These are phyloP conservation scores for Sphagnurus paluster DNA, from an alignment of 1,284 basidiomycete genomes.

Conservation along the genomic window DNA sequence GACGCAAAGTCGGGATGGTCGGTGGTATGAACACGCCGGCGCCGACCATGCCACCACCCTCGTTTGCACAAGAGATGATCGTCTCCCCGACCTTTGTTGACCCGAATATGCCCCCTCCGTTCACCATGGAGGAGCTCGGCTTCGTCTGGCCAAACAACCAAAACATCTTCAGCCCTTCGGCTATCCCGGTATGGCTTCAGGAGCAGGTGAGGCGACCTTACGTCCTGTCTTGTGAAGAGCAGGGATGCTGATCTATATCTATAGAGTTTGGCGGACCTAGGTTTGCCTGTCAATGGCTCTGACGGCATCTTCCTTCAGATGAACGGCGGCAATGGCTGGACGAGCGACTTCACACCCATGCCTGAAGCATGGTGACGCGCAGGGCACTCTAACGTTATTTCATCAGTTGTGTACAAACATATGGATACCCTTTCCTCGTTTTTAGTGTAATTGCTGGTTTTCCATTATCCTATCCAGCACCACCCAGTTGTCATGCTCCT, in stretches of 20 bases:
- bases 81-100: slow-evolving; percentile 58
- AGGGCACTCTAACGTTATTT: no score
- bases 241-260: no score
- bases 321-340: slow-evolving; percentile 69
- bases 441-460: not conserved
- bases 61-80: slow-evolving; percentile 56
- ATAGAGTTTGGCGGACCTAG: slow-evolving; percentile 83
- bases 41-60: slow-evolving; percentile 49
- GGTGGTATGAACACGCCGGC: slow-evolving; percentile 51
- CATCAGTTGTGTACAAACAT: not conserved
- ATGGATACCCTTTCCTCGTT: not conserved
- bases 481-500: no score
- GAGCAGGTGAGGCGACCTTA: slow-evolving; percentile 60
- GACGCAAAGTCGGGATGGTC: slow-evolving; percentile 77
- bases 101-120: slow-evolving; percentile 58
- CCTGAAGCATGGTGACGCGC: slow-evolving; percentile 75
- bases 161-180: slow-evolving; percentile 74
- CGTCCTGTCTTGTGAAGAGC: no score
- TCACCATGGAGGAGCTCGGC: slow-evolving; percentile 81
- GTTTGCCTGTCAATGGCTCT: slow-evolving; percentile 84
- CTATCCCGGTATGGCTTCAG: slow-evolving; percentile 80
- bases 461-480: no score
- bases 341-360: slow-evolving; percentile 69
- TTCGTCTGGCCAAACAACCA: slow-evolving; percentile 76
- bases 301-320: slow-evolving; percentile 87